A percentile compares a stretch with the other conserved stretches of the same genome.
phyloP scores from a whole-genome alignment of 2,329 filamentous ascomycete genomes.

The Aspergillus neotritici region DNA sequence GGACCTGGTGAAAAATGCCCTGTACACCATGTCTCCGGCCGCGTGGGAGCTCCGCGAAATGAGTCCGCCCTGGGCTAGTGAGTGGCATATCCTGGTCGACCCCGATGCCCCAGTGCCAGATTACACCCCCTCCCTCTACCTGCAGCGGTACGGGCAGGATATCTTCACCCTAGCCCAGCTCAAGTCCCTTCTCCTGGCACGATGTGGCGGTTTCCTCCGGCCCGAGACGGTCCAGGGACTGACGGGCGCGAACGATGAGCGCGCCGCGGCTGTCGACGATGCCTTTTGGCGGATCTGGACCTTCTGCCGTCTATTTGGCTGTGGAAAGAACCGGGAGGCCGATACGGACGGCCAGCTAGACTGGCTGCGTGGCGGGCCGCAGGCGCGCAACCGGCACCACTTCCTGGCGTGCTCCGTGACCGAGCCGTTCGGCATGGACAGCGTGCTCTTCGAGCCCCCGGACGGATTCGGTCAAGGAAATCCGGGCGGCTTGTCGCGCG shows the following conservation, averaged over 20 bases:
- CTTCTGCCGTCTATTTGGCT: conserved; percentile 60
- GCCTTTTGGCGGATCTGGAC: conserved; percentile 63
- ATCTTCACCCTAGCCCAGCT: conserved; percentile 50
- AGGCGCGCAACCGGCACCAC: conserved; percentile 44
- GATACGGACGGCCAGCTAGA: conserved; percentile 57
- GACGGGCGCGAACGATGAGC: conserved; percentile 41
- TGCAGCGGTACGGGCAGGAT: conserved; percentile 49
- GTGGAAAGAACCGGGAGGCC: conserved; percentile 52
- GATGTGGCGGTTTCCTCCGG: conserved; percentile 53
- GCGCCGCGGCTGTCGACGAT: conserved; percentile 52
- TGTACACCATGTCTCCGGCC: conserved; percentile 51
- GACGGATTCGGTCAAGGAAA: conserved; percentile 57
- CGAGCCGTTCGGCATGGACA: conserved; percentile 47
- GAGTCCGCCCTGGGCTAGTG: conserved; percentile 46
- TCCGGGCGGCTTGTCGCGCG: conserved; percentile 47
- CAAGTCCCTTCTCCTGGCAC: conserved; percentile 52
- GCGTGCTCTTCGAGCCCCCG: conserved; percentile 51
- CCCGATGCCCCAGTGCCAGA: conserved; percentile 46
- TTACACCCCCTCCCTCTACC: conserved; percentile 50
- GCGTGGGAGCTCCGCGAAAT: conserved; percentile 58
- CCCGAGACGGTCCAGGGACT: conserved; percentile 52
- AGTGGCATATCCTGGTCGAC: conserved; percentile 37
- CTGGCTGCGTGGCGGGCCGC: conserved; percentile 55
- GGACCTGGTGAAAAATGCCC: conserved; percentile 46
- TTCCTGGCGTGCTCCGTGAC: conserved; percentile 40